Conservation (phyloP, 2,329 filamentous ascomycete species). For the Macroventuria anomochaeta region DNA sequence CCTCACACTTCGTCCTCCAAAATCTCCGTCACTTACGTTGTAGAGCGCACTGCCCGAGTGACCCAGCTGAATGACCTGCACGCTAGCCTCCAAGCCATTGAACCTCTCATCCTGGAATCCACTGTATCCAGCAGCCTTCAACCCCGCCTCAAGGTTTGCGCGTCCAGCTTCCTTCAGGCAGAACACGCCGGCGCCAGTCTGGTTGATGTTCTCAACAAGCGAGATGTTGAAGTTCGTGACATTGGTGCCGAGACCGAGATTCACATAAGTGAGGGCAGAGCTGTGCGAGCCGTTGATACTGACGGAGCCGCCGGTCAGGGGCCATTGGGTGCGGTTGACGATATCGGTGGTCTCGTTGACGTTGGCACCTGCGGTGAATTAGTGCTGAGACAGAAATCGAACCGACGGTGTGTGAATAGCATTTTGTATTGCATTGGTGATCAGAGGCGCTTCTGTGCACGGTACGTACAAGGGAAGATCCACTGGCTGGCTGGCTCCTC, state of each 20-base stretch:
- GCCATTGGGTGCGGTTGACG: constrained; percentile 56
- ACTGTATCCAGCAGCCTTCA: constrained; percentile 34
- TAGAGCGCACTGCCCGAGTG: constrained; percentile 53
- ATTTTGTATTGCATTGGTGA: too few species aligned
- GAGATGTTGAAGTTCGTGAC: constrained; percentile 55
- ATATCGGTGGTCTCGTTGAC: constrained; percentile 47
- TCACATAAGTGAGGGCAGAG: constrained; percentile 56
- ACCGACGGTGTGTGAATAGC: too few species aligned
- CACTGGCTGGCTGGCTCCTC: constrained; percentile 47
- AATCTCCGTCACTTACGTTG: constrained; percentile 42
- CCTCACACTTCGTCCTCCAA: not conserved
- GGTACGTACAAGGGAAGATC: constrained; percentile 50
- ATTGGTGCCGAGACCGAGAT: constrained; percentile 53
- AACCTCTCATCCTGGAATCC: constrained; percentile 26
- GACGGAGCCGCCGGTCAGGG: constrained; percentile 53
- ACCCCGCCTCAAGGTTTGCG: constrained; percentile 30
- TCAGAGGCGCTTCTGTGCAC: too few species aligned
- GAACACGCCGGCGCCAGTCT: constrained; percentile 57
- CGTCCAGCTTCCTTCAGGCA: constrained; percentile 51
- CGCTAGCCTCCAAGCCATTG: constrained; percentile 51
- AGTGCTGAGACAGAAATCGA: not conserved
- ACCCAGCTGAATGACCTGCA: constrained; percentile 56
- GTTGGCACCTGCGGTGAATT: constrained; percentile 44
- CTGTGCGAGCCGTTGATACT: constrained; percentile 51
- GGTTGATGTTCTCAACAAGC: constrained; percentile 54